Percentiles rank a stretch among this genome's conserved stretches.
Conservation (phyloP, 257 asterid species). For the Ehretia macrophylla region DNA sequence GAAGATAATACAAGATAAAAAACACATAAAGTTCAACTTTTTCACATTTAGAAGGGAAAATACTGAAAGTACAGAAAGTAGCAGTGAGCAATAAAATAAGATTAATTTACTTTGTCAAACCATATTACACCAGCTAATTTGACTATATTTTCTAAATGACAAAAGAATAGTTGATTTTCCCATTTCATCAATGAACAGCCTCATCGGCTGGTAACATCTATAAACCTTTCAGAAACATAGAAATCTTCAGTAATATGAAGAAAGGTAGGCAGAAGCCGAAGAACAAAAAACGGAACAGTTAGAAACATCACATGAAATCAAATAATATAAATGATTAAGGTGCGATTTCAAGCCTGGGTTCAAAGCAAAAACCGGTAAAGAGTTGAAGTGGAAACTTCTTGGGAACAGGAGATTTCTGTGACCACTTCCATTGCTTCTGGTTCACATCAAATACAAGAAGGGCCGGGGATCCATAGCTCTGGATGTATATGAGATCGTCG, state of each 20-base stretch:
- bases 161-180: conserved; percentile 27
- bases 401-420: conserved; percentile 80
- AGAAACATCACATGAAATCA: not conserved
- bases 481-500: conserved; percentile 75
- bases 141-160: not conserved
- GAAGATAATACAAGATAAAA: not conserved
- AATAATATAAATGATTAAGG: conserved; percentile 39
- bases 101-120: not conserved
- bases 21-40: not conserved
- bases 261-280: conserved; percentile 6
- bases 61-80: not conserved
- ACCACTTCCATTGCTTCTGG: conserved; percentile 86
- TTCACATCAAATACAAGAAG: conserved; percentile 66
- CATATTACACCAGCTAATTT: not conserved
- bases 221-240: conserved; percentile 27
- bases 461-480: conserved; percentile 82
- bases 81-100: not conserved
- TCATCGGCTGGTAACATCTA: conserved; percentile 22
- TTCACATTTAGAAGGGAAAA: too few species aligned
- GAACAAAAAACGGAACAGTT: conserved; percentile 6
- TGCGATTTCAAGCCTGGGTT: conserved; percentile 68
- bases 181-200: conserved; percentile 21
- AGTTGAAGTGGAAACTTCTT: conserved; percentile 95
- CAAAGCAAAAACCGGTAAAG: conserved; percentile 89
- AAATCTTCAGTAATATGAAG: conserved; percentile 17